Percentiles rank a stretch among this genome's conserved stretches.
These are phyloP conservation scores for Beauveria sp. DNA, from an alignment of 2,329 filamentous ascomycete species.

Conservation along the genomic window DNA sequence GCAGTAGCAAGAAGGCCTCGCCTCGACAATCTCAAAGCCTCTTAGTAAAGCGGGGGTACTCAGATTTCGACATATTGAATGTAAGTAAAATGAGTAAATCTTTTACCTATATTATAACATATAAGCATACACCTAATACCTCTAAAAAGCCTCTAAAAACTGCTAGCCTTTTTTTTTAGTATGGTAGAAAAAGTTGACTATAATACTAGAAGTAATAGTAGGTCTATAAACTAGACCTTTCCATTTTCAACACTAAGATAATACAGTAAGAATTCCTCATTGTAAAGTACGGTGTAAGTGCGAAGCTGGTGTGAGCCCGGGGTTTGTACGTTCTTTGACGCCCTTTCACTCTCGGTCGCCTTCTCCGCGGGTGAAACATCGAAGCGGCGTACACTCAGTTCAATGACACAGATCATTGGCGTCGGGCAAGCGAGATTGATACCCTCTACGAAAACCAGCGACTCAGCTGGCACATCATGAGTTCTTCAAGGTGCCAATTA, in stretches of 20 bases:
- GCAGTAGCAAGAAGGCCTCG: slow-evolving; percentile 56
- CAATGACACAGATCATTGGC: slow-evolving; percentile 81
- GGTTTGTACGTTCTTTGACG: background rate
- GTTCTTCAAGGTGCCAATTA: slow-evolving; percentile 69
- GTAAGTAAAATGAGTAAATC: too few species aligned
- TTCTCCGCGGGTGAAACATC: slow-evolving; percentile 73
- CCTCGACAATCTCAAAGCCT: slow-evolving; percentile 64
- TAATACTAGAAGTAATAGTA: too few species aligned
- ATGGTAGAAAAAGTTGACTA: too few species aligned
- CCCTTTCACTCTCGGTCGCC: slow-evolving; percentile 50
- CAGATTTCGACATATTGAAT: background rate
- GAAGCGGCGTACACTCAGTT: slow-evolving; percentile 77
- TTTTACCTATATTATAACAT: too few species aligned
- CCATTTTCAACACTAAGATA: too few species aligned
- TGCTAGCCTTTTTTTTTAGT: too few species aligned
- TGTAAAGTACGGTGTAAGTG: background rate
- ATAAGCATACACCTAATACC: too few species aligned
- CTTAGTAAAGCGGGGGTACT: slow-evolving; percentile 57
- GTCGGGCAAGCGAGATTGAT: slow-evolving; percentile 69
- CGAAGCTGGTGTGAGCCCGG: too few species aligned
- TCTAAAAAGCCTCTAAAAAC: too few species aligned
- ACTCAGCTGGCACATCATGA: slow-evolving; percentile 63
- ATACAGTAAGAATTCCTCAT: too few species aligned
- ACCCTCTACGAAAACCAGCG: slow-evolving; percentile 80
- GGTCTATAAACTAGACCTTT: too few species aligned